Evolutionary conservation across 306 rosid species (phyloP).

Genomic region (Prunus davidiana): DNA sequence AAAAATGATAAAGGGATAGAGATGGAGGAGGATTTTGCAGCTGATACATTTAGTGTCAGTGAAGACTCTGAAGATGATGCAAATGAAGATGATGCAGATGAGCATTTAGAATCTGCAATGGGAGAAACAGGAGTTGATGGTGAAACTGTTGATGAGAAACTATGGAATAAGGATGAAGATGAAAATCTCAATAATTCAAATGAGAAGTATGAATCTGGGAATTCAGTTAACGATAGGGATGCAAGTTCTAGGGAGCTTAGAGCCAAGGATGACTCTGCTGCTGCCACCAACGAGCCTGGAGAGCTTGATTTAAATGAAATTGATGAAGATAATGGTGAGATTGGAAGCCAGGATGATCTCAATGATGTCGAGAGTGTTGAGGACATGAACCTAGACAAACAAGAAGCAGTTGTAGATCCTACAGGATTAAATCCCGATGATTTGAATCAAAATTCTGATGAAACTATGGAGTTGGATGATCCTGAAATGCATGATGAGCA

Average conservation of each 20-base stretch:
- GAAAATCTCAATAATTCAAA: constrained; percentile 43
- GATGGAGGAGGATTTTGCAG: constrained; percentile 82
- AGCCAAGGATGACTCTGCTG: constrained; percentile 63
- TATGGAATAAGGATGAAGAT: constrained; percentile 67
- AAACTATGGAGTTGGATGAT: constrained; percentile 57
- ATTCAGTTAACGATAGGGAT: constrained; percentile 60
- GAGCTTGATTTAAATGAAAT: constrained; percentile 46
- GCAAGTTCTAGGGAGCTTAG: constrained; percentile 63
- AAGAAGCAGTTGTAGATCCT: constrained; percentile 50
- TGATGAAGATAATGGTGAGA: constrained; percentile 44
- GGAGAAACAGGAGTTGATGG: constrained; percentile 71
- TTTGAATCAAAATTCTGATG: constrained; percentile 43
- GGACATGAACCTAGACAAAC: constrained; percentile 56
- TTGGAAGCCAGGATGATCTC: constrained; percentile 30
- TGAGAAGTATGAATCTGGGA: constrained; percentile 73
- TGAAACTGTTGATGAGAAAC: constrained; percentile 68
- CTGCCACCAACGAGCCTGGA: constrained; percentile 41
- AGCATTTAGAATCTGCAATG: constrained; percentile 59
- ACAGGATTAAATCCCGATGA: constrained; percentile 56
- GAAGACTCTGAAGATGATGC: constrained; percentile 75
- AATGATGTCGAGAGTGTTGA: constrained; percentile 49
- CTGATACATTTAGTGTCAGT: constrained; percentile 65
- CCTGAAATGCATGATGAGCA: constrained; percentile 39
- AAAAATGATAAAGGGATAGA: constrained; percentile 72
- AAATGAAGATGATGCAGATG: constrained; percentile 51